These are phyloP conservation scores for Klebsormidium nitens DNA, from an alignment of 139 green algal genomes.

Conservation along the genomic window DNA sequence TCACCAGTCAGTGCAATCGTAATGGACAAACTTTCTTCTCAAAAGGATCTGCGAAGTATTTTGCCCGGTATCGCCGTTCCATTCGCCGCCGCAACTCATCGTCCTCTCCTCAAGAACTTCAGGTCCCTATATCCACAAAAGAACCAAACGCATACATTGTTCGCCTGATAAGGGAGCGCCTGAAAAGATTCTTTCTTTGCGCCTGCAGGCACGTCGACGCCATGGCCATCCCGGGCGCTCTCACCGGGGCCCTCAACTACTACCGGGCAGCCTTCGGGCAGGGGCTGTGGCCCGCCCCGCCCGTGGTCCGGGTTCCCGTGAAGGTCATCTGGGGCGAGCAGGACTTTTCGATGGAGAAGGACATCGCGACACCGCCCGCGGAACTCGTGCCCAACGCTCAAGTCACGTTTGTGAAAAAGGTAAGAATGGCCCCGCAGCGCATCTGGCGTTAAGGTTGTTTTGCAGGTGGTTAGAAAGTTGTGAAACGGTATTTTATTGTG, in stretches of 20 bases:
- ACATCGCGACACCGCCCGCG: not conserved
- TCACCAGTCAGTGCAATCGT: too few relatives aligned
- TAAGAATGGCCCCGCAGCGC: not conserved
- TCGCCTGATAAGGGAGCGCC: too few relatives aligned
- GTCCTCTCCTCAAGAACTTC: too few relatives aligned
- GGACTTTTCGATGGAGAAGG: conserved; percentile 8
- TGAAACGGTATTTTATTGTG: too few relatives aligned
- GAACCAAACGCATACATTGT: too few relatives aligned
- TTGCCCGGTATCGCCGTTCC: too few relatives aligned
- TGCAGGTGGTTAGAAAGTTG: not conserved
- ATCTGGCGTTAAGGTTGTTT: not conserved
- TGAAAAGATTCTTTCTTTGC: too few relatives aligned
- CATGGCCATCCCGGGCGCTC: not conserved
- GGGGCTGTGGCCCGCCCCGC: not conserved
- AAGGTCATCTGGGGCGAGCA: conserved; percentile 23
- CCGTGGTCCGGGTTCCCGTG: conserved; percentile 13
- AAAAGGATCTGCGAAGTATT: too few relatives aligned
- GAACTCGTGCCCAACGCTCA: conserved; percentile 16
- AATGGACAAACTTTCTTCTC: too few relatives aligned
- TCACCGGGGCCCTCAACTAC: conserved; percentile 7
- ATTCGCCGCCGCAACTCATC: too few relatives aligned
- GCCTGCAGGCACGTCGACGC: conserved; percentile 25
- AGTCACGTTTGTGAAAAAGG: not conserved
- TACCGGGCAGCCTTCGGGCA: conserved; percentile 1
- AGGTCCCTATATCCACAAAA: too few relatives aligned